Conservation (phyloP, 139 green algal genomes). For the Chlorella sp. region DNA sequence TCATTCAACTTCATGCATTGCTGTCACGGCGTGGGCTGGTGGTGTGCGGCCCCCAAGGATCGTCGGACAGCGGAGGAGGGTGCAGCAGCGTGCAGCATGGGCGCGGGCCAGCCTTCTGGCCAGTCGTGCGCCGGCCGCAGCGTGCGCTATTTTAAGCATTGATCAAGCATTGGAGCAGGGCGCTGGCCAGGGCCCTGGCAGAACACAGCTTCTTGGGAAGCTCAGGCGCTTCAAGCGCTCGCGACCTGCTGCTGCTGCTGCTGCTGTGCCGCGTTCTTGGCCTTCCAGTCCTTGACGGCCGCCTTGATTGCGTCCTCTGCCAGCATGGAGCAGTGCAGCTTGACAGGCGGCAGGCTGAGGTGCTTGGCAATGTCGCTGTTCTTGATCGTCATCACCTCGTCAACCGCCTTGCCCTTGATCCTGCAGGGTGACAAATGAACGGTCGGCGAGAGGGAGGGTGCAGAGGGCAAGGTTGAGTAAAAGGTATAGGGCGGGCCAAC, state of each 20-base stretch:
- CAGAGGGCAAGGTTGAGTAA: too few relatives aligned
- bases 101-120: too few relatives aligned
- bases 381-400: conserved; percentile 92
- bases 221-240: not conserved
- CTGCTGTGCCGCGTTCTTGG: not conserved
- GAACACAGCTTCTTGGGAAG: not conserved
- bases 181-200: too few relatives aligned
- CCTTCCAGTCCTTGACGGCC: conserved; percentile 92
- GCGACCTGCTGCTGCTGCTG: conserved; percentile 6
- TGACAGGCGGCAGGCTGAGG: conserved; percentile 96
- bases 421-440: conserved; percentile 39
- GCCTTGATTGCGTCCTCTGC: conserved; percentile 95
- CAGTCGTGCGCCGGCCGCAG: too few relatives aligned
- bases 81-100: too few relatives aligned
- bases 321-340: conserved; percentile 99
- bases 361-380: conserved; percentile 98
- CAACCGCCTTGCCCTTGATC: conserved; percentile 89
- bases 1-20: not conserved
- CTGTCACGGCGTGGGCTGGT: not conserved
- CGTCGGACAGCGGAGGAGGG: not conserved
- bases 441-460: not conserved
- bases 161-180: too few relatives aligned
- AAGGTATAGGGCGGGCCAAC: not conserved
- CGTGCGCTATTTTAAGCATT: not conserved
- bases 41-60: not conserved